A percentile compares a stretch with the other conserved stretches of the same genome.
Conservation (phyloP, 768 basidiomycete genomes). For the Phaeolepiota aurea region DNA sequence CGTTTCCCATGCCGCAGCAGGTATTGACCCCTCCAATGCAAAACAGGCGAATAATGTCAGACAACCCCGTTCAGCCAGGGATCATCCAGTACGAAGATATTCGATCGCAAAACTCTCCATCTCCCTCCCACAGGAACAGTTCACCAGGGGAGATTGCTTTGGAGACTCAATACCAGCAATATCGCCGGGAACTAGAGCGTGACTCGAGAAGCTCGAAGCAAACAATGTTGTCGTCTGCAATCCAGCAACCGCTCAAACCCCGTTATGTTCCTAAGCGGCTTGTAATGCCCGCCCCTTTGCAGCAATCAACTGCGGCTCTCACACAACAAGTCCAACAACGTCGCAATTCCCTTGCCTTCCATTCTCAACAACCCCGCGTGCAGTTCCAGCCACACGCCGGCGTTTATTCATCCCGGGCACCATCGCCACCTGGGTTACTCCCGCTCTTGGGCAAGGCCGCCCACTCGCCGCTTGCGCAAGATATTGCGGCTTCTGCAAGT, state of each 20-base stretch:
- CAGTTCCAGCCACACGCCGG: not conserved
- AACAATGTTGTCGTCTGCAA: not conserved
- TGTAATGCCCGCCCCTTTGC: constrained; percentile 69
- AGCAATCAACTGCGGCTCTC: constrained; percentile 12
- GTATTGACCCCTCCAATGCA: not conserved
- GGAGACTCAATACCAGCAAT: not conserved
- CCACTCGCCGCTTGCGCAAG: constrained; percentile 9
- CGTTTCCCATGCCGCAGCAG: not conserved
- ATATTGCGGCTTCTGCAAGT: constrained; percentile 12
- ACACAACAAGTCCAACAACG: not conserved
- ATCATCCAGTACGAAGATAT: not conserved
- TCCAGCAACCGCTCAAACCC: constrained; percentile 13
- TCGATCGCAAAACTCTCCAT: not conserved
- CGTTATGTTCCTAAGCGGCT: constrained; percentile 52
- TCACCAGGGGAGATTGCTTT: not conserved
- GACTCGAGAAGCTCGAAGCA: constrained; percentile 1
- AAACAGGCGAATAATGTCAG: too few relatives aligned
- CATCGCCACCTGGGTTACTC: not conserved
- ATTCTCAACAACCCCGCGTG: not conserved
- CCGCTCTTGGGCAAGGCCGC: not conserved
- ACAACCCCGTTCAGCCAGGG: too few relatives aligned
- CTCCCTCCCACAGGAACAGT: not conserved
- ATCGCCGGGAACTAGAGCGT: not conserved
- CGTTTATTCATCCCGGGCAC: not conserved
- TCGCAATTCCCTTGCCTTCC: not conserved